Conservation (phyloP, 2,329 filamentous ascomycete species). For the Arthrobotrys sinensis region DNA sequence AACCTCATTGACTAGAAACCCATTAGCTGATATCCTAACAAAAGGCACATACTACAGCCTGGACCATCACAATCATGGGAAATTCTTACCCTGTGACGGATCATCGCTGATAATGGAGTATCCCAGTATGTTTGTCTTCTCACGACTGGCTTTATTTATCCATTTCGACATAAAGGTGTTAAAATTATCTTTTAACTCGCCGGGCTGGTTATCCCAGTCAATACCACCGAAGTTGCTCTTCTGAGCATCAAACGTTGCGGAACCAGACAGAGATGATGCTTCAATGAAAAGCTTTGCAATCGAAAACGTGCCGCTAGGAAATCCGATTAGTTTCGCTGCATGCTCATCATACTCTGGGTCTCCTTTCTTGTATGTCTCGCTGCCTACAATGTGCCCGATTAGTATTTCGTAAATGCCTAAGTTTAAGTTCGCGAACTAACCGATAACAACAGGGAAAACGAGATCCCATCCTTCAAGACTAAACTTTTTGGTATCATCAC, state of each 20-base stretch:
- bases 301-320: neutral
- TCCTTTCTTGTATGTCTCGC: conserved; percentile 3
- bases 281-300: conserved; percentile 14
- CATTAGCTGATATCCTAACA: neutral
- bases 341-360: neutral
- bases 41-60: too few species aligned
- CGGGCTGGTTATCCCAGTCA: conserved; percentile 5
- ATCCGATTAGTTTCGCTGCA: neutral
- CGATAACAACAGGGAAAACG: conserved; percentile 5
- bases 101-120: neutral
- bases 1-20: neutral
- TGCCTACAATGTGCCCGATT: neutral
- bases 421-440: neutral
- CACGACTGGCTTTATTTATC: conserved; percentile 3
- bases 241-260: neutral
- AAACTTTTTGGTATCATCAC: conserved; percentile 2
- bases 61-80: too few species aligned
- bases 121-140: neutral
- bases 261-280: neutral
- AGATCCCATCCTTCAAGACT: neutral
- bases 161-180: conserved; percentile 1
- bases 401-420: neutral
- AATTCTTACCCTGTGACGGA: neutral
- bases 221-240: neutral
- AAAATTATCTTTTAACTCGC: conserved; percentile 7